Base-by-base conservation (phyloP, 2,329 filamentous ascomycete species). In the Arthrinium puccinioides region DNA sequence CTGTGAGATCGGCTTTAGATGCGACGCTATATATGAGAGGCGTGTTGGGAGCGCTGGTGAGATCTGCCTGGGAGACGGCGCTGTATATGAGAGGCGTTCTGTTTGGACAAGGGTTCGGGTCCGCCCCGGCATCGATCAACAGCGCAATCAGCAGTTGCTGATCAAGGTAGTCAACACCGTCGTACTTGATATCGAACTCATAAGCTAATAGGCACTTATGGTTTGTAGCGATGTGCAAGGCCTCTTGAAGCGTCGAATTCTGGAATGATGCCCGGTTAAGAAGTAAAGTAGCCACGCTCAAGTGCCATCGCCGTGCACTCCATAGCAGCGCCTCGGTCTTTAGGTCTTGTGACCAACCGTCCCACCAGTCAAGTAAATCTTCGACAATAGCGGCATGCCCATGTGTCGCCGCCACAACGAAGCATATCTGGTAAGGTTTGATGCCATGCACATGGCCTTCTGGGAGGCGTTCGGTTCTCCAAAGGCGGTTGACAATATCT, bases 71-170 rank as follows among this genome's bases (percentile, higher is more conserved):
- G n/a, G n/a, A n/a, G n/a, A n/a, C n/a, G n/a, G n/a, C n/a, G n/a
- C n/a, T n/a, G n/a, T n/a, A n/a, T n/a, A n/a, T n/a, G n/a, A n/a
- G n/a, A n/a, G n/a, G n/a, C n/a, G n/a, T n/a, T n/a, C n/a, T n/a
- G 4, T 39, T 8, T 5, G 8, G 20, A 19, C 25, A 21, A 16
- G 20, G 10, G 14, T 53, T 45, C 3, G 41, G 42, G 20, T 53
- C 42, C 8, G 46, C 47, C 4, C 50, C 49, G 14, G 43, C 44
- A 38, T 47, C 45, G 5, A 51, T 34, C 6, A 52, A 36, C 9
- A 41, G 36, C 32, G 21, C 26, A 23, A 52, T 43, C 6, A 51
- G 19, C 18, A 24, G 43, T 36, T 47, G 42, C 33, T 47, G 47
- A 35, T 46, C 20, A 4, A 46, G 8, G 32, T 44, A 43, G 38